Percentiles rank a stretch among this genome's conserved stretches.
phyloP scores from a whole-genome alignment of 2,329 filamentous ascomycete genomes.

The Zasmidium angulare region DNA sequence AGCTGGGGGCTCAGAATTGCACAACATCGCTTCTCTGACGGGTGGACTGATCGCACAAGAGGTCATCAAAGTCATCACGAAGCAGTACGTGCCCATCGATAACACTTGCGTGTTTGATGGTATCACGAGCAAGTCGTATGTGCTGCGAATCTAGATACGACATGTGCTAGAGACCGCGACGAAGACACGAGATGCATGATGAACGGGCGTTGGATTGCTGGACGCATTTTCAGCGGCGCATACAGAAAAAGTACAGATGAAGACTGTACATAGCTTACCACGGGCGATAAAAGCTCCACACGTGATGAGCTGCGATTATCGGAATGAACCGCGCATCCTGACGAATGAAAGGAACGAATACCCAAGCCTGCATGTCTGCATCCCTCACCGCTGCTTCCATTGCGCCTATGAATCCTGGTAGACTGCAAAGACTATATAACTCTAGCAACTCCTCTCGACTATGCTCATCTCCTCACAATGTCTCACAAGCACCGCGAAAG shows the following conservation, averaged over 20 bases:
- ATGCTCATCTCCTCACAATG: not conserved
- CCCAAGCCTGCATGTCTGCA: not conserved
- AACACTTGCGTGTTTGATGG: constrained; percentile 66
- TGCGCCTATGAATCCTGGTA: not conserved
- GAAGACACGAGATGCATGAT: constrained; percentile 1
- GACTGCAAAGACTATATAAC: not conserved
- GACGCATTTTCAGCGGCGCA: not conserved
- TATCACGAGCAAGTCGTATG: constrained; percentile 52
- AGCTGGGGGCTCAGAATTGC: constrained; percentile 79
- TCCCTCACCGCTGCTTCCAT: not conserved
- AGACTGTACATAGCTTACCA: not conserved
- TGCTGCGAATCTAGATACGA: constrained; percentile 22
- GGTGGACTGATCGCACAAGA: constrained; percentile 97
- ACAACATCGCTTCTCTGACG: constrained; percentile 84
- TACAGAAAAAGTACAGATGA: not conserved
- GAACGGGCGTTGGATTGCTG: not conserved
- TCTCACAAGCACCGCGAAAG: not conserved
- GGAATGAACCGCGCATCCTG: not conserved
- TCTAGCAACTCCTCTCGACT: not conserved
- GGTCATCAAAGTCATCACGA: constrained; percentile 82
- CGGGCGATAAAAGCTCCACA: not conserved
- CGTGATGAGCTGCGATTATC: not conserved
- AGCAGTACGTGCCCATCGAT: constrained; percentile 65
- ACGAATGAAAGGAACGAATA: not conserved
- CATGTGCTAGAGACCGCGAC: no score